A percentile compares a stretch with the other conserved stretches of the same genome.
These are phyloP conservation scores for Nannochloropsis granulata DNA, from an alignment of 108 stramenopile species.

Conservation along the genomic window DNA sequence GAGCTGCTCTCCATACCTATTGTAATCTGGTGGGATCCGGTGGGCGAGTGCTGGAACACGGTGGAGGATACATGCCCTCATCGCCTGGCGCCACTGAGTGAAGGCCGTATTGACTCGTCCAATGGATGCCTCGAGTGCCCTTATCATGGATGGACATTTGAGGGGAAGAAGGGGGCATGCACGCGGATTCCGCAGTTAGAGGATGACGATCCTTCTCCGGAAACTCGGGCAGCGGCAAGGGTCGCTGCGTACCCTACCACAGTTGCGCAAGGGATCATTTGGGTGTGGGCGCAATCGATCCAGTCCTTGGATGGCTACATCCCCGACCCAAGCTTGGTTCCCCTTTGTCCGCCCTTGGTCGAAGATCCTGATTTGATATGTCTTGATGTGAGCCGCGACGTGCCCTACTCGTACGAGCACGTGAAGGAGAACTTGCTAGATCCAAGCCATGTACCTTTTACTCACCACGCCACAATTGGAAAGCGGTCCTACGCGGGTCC, in stretches of 20 bases:
- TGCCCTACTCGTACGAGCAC: slow-evolving; percentile 3
- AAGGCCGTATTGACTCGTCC: neutral
- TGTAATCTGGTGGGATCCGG: neutral
- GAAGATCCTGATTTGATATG: neutral
- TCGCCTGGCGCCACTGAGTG: neutral
- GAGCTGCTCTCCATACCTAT: neutral
- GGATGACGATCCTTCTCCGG: neutral
- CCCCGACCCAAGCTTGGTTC: neutral
- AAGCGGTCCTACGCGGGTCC: neutral
- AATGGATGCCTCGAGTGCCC: slow-evolving; percentile 4
- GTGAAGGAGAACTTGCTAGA: neutral
- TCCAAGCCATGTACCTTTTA: neutral
- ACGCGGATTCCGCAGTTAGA: neutral
- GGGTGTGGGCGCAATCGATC: neutral
- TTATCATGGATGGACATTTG: slow-evolving; percentile 13
- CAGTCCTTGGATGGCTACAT: neutral
- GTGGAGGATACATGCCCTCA: neutral
- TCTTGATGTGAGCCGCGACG: neutral
- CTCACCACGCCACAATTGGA: neutral
- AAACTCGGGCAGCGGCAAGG: neutral
- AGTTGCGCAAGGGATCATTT: neutral
- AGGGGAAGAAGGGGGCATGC: neutral
- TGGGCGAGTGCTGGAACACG: neutral
- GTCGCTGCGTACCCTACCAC: neutral
- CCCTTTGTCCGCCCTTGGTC: neutral